A percentile compares a stretch with the other conserved stretches of the same genome.
phyloP scores from a whole-genome alignment of 139 green algal genomes.

The Picochlorum sp. region DNA sequence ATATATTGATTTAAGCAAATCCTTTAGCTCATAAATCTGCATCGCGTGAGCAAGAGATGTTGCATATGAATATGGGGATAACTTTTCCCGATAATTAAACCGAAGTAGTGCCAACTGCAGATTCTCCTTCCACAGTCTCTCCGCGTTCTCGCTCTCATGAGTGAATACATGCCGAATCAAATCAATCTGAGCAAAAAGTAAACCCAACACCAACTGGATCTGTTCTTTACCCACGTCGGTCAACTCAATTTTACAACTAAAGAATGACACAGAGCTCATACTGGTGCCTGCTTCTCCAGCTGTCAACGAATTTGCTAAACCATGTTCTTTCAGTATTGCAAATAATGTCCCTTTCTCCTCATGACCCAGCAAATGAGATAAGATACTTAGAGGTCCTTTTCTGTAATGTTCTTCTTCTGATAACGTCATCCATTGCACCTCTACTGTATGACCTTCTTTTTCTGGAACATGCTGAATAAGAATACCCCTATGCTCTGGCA shows the following conservation, averaged over 20 bases:
- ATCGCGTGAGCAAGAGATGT: slow-evolving; percentile 55
- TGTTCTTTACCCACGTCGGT: slow-evolving; percentile 51
- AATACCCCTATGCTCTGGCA: slow-evolving; percentile 6
- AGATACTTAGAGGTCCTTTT: slow-evolving; percentile 53
- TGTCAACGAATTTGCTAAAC: slow-evolving; percentile 52
- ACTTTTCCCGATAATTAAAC: slow-evolving; percentile 80
- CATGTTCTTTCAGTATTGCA: slow-evolving; percentile 64
- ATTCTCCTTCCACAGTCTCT: slow-evolving; percentile 36
- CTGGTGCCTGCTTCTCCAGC: slow-evolving; percentile 52
- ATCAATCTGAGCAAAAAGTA: slow-evolving; percentile 54
- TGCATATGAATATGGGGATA: slow-evolving; percentile 46
- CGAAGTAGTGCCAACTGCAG: slow-evolving; percentile 37
- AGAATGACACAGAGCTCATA: slow-evolving; percentile 15
- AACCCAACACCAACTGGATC: slow-evolving; percentile 34
- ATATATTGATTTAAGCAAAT: slow-evolving; percentile 62
- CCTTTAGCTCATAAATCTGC: slow-evolving; percentile 34
- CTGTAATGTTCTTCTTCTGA: slow-evolving; percentile 43
- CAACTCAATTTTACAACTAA: slow-evolving; percentile 36
- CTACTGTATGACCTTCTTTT: slow-evolving; percentile 61
- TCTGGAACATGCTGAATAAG: slow-evolving; percentile 63
- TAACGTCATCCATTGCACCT: slow-evolving; percentile 59
- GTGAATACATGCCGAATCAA: slow-evolving; percentile 23
- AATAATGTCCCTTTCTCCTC: slow-evolving; percentile 79
- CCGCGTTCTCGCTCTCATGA: slow-evolving; percentile 20
- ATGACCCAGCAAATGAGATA: slow-evolving; percentile 76